Conservation (phyloP, 495 filamentous ascomycete species). For the Aspergillus biplanus region DNA sequence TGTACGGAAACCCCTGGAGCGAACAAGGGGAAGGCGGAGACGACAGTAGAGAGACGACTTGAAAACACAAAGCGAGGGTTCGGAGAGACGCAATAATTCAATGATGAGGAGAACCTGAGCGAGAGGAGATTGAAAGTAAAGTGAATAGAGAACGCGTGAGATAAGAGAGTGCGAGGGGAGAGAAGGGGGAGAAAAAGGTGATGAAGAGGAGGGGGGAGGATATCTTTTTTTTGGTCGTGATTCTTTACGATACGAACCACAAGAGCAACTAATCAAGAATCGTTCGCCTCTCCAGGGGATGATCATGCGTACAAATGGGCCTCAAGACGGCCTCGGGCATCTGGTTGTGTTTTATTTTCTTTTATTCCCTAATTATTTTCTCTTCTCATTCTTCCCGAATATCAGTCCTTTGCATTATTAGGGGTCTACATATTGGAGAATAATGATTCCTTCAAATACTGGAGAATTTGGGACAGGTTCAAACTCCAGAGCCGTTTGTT, state of each 20-base stretch:
- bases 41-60: background rate
- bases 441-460: background rate
- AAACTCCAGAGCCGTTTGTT: background rate
- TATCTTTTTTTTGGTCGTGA: constrained; percentile 11
- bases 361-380: background rate
- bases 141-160: constrained; percentile 1
- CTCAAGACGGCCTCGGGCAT: background rate
- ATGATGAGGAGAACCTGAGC: background rate
- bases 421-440: background rate
- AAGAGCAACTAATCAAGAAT: constrained; percentile 2
- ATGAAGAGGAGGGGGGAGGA: constrained; percentile 7
- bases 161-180: constrained; percentile 3
- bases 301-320: background rate
- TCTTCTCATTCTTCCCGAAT: no score
- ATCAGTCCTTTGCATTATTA: background rate
- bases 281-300: background rate
- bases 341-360: background rate
- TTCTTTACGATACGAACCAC: constrained; percentile 15
- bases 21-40: constrained; percentile 11
- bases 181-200: background rate
- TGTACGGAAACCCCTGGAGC: constrained; percentile 19
- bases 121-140: background rate
- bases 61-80: background rate
- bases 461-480: background rate
- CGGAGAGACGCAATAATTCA: background rate